Percentiles rank a stretch among this genome's conserved stretches.
These are phyloP conservation scores for Xylaria sp. DNA, from an alignment of 2,329 filamentous ascomycete species.

Conservation along the genomic window DNA sequence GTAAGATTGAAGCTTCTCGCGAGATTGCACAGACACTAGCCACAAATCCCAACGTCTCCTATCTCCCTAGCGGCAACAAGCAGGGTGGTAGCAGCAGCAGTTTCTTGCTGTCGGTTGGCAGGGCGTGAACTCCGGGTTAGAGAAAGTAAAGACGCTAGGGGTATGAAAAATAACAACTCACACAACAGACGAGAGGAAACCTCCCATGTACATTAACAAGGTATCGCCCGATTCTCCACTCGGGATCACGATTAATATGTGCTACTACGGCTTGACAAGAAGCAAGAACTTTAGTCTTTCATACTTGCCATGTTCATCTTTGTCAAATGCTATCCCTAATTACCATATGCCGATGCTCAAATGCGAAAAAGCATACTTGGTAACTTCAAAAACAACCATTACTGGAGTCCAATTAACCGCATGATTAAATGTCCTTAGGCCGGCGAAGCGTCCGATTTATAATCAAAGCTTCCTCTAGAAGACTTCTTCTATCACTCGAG, in stretches of 20 bases:
- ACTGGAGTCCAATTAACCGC: not conserved
- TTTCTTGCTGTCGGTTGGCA: constrained; percentile 64
- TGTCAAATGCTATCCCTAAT: not conserved
- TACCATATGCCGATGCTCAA: not conserved
- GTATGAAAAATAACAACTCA: constrained; percentile 4
- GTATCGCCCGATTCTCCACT: constrained; percentile 50
- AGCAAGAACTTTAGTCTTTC: constrained; percentile 14
- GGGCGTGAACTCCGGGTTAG: constrained; percentile 46
- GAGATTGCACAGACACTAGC: constrained; percentile 94
- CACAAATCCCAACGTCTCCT: constrained; percentile 93
- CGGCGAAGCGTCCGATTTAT: not conserved
- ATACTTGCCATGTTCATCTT: not conserved
- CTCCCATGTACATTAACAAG: constrained; percentile 45
- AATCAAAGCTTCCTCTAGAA: not conserved
- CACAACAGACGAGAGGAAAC: constrained; percentile 7
- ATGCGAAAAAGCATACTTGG: not conserved
- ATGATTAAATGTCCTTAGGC: not conserved
- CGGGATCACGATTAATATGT: constrained; percentile 49
- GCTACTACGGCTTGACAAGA: constrained; percentile 40
- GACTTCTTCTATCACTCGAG: not conserved
- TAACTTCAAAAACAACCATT: not conserved
- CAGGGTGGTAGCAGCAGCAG: constrained; percentile 64
- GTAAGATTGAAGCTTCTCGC: constrained; percentile 95
- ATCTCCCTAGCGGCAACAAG: constrained; percentile 79
- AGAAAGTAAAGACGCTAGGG: constrained; percentile 26